Base-by-base conservation (phyloP, 257 asterid genomes). In the Scutellaria barbata region DNA sequence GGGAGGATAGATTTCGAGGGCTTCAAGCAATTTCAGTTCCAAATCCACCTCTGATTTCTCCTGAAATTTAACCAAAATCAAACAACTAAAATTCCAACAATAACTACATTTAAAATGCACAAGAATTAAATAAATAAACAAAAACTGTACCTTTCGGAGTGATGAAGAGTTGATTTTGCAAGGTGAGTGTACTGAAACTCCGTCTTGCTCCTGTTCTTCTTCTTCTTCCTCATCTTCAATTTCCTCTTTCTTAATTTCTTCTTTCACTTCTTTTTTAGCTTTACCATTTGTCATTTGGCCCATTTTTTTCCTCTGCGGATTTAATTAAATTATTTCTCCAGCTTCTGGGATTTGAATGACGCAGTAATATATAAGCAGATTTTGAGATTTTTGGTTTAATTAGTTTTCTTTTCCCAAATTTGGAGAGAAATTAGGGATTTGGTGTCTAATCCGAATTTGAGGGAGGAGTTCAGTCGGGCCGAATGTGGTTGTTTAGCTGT, bases 1-100 rank as follows among this genome's bases (percentile, higher is more conserved):
- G 17, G 90, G 97, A 68, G 98, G 99, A 41, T 95, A 95, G 74
- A 88, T 89, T 82, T 89, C 98, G 5, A 95, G 92, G 63, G 98
- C 96, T 86, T 91, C 93, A 65, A 95, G 82, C 60, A 95, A 76
- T 75, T 80, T 83, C 55, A 95, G 92, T 79, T 93, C 98, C 85
- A 94, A 77, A 79, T 95, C 99, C 75, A 92, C 96, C 78, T 95
- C 95, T 37, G 92, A 80, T 57, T 89, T 79, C 71, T 89, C 98
- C 99, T 95, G 68, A 43, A 66, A 66, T 48, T 62, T 47, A 48
- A 73, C 57, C 16, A 20, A 18, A 71, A 39, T 62, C 67, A 35
- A 45, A 1, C 75, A 62, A 63, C 48, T 18, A 66, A 52, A 35
- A 63, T 17, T 22, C 14, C 17, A 54, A 42, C 13, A 7, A 51